Base-by-base conservation (phyloP, 306 rosid genomes). In the Hippophae rhamnoides region DNA sequence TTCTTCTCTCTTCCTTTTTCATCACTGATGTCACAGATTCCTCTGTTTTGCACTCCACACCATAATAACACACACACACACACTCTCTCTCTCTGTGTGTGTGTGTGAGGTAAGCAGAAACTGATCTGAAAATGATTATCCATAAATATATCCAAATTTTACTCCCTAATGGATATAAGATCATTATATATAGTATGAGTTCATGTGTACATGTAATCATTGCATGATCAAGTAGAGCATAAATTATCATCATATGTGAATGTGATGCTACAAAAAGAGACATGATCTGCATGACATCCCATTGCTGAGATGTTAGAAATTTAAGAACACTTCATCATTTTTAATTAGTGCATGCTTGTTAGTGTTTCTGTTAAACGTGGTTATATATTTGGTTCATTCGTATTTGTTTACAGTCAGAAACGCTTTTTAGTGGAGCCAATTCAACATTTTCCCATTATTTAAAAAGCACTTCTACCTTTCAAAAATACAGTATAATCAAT, bases 71-170 rank as follows among this genome's bases (percentile, higher is more conserved):
- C 58, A 38, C 48, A 38, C 63, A 27, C 38, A 0, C 23, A 0
- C 23, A 0, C 23, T 18, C 23, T 0, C 23, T 18, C 23, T 18
- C 23, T 18, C 23, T 18, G 0, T 18, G 18, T 56, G 51, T 57
- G 69, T 47, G 55, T 69, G 26, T 79, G 74, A 87, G 69, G 94
- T 79, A 78, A 79, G 85, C 89, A 71, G 62, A 74, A 75, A 76
- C 68, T 62, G 81, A 67, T 71, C 64, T 52, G 66, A 63, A 78
- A 80, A 78, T 74, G 77, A 81, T 81, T 79, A 85, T 84, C 95
- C 88, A 79, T 81, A 77, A 74, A 67, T 78, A 64, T 31, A 31
- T 31, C 38, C 84, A 31, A 31, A 5, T 31, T 31, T 2, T 31
- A 63, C 51, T 70, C 50, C 69, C 71, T 60, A 62, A 66, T 57